Conservation (phyloP, 352 stramenopile genomes). For the Globisporangium sylvaticum region DNA sequence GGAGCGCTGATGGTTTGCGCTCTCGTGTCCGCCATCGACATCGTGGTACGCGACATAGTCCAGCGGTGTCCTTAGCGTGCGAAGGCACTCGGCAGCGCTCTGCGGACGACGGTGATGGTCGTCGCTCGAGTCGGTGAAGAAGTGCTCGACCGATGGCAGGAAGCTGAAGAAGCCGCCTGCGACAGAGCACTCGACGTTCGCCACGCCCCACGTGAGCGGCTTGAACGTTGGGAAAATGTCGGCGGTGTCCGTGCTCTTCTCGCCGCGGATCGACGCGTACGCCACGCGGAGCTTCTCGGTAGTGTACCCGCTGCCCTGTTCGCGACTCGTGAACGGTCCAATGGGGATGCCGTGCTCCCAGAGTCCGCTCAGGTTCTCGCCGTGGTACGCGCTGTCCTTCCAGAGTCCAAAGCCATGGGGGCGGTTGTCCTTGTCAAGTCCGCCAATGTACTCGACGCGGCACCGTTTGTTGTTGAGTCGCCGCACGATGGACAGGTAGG, state of each 20-base stretch:
- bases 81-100: constrained; percentile 19
- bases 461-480: constrained; percentile 14
- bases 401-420: constrained; percentile 46
- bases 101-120: constrained; percentile 7
- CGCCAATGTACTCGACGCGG: constrained; percentile 38
- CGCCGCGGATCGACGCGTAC: constrained; percentile 29
- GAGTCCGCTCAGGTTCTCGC: constrained; percentile 43
- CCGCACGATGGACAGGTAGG: constrained; percentile 20
- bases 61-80: constrained; percentile 17
- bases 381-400: constrained; percentile 46
- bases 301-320: constrained; percentile 41
- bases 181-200: constrained; percentile 35
- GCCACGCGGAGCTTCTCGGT: constrained; percentile 40
- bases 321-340: constrained; percentile 44
- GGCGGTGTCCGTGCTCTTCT: constrained; percentile 10
- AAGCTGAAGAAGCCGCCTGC: constrained; percentile 25
- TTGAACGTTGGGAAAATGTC: constrained; percentile 16
- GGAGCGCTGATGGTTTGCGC: not conserved
- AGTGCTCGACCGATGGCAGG: constrained; percentile 21
- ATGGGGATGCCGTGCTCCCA: constrained; percentile 48
- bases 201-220: constrained; percentile 36
- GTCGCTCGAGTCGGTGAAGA: constrained; percentile 11
- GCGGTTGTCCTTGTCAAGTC: constrained; percentile 31
- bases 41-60: constrained; percentile 25
- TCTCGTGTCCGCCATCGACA: constrained; percentile 13